phyloP scores from a whole-genome alignment of 1,284 basidiomycete species.

The Ustilago shanxiensis region DNA sequence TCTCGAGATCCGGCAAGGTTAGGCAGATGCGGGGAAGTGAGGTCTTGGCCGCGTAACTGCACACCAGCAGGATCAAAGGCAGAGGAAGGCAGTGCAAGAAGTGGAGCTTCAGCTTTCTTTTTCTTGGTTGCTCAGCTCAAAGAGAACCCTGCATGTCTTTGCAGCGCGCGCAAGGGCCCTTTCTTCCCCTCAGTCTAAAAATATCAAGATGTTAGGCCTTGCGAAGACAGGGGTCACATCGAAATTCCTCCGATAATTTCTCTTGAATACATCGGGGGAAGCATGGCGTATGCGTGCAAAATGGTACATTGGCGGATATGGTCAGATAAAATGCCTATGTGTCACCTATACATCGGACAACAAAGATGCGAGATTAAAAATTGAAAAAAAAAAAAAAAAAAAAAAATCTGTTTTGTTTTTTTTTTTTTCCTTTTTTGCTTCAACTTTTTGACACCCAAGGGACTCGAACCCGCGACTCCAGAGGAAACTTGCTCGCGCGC shows the following conservation, averaged over 20 bases:
- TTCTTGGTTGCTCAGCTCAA: background rate
- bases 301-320: too few relatives aligned
- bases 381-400: too few relatives aligned
- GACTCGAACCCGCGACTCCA: too few relatives aligned
- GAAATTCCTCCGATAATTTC: background rate
- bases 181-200: background rate
- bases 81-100: conserved; percentile 11
- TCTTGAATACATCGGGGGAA: too few relatives aligned
- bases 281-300: too few relatives aligned
- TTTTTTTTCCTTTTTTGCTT: too few relatives aligned
- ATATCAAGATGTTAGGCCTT: conserved; percentile 9
- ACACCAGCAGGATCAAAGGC: conserved; percentile 8
- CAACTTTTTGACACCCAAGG: too few relatives aligned
- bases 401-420: too few relatives aligned
- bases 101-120: conserved; percentile 16
- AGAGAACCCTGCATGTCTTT: conserved; percentile 42
- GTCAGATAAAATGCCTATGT: too few relatives aligned
- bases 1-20: background rate
- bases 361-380: too few relatives aligned
- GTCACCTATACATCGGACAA: too few relatives aligned
- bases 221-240: background rate
- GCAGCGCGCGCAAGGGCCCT: conserved; percentile 31
- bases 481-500: too few relatives aligned
- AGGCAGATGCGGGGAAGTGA: background rate
- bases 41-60: background rate